Percentiles rank a stretch among this genome's conserved stretches.
Conservation (phyloP, 2,329 filamentous ascomycete genomes). For the Ceratocystis lukuohia region DNA sequence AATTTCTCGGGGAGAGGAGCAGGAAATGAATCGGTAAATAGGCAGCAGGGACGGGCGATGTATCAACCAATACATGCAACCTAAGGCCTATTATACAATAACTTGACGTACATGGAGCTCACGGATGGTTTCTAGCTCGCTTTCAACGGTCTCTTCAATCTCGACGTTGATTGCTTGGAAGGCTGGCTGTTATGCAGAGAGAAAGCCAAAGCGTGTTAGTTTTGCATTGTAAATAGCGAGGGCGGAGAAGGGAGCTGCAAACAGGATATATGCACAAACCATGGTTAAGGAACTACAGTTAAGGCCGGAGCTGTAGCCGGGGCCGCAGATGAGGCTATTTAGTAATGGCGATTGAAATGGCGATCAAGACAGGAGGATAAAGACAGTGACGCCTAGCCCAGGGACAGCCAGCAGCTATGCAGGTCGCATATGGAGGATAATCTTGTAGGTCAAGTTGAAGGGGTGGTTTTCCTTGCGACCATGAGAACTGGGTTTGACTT, state of each 20-base stretch:
- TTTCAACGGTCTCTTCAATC: constrained; percentile 76
- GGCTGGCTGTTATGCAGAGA: constrained; percentile 35
- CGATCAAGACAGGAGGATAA: too few species aligned
- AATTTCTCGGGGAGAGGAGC: neutral
- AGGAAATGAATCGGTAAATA: neutral
- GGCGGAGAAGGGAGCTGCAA: neutral
- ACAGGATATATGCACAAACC: neutral
- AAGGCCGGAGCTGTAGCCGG: too few species aligned
- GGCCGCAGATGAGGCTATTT: too few species aligned
- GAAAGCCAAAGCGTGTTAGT: neutral
- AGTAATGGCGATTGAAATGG: too few species aligned
- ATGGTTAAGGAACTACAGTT: neutral
- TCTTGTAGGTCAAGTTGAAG: too few species aligned
- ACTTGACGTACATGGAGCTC: constrained; percentile 58
- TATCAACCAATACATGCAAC: neutral
- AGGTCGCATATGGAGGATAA: too few species aligned
- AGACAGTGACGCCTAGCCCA: too few species aligned
- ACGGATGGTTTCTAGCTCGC: constrained; percentile 87
- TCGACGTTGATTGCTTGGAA: constrained; percentile 91
- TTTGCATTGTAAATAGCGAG: neutral
- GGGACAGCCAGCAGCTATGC: too few species aligned
- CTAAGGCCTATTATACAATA: neutral
- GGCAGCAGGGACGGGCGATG: neutral
- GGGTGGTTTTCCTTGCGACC: too few species aligned
- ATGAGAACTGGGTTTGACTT: too few species aligned